phyloP scores from a whole-genome alignment of 1,284 basidiomycete species.

The Cryptococcus wingfieldii region DNA sequence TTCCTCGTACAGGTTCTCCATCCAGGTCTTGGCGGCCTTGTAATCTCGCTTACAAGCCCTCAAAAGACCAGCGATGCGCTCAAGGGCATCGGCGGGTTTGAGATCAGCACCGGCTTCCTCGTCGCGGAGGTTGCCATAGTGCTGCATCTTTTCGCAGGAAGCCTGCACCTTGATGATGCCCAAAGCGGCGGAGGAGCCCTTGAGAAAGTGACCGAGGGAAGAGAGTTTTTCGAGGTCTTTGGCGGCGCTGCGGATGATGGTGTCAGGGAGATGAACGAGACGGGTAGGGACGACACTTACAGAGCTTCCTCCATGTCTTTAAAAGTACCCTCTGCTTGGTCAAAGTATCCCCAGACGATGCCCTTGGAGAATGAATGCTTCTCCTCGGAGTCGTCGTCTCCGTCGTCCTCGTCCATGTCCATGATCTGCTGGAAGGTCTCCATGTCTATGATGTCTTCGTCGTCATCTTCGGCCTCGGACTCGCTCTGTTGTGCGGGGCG shows the following conservation, averaged over 20 bases:
- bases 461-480: background rate
- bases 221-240: slow-evolving; percentile 66
- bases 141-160: slow-evolving; percentile 83
- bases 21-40: slow-evolving; percentile 56
- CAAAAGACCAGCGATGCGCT: slow-evolving; percentile 58
- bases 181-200: slow-evolving; percentile 87
- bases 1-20: slow-evolving; percentile 54
- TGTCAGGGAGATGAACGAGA: background rate
- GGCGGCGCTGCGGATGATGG: slow-evolving; percentile 49
- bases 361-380: slow-evolving; percentile 67
- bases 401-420: slow-evolving; percentile 74
- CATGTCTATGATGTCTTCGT: slow-evolving; percentile 60
- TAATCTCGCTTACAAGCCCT: slow-evolving; percentile 59
- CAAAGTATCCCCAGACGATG: slow-evolving; percentile 77
- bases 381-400: slow-evolving; percentile 52
- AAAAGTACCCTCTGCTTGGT: slow-evolving; percentile 71
- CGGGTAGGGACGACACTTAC: slow-evolving; percentile 48
- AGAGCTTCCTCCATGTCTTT: slow-evolving; percentile 70
- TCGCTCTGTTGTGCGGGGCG: too few species aligned
- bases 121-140: slow-evolving; percentile 62
- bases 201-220: slow-evolving; percentile 82
- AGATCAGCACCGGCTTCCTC: slow-evolving; percentile 52
- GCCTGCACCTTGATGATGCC: slow-evolving; percentile 74
- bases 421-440: slow-evolving; percentile 78
- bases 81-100: slow-evolving; percentile 59